phyloP scores from a whole-genome alignment of 257 asterid genomes.

The Nicotiana attenuata region DNA sequence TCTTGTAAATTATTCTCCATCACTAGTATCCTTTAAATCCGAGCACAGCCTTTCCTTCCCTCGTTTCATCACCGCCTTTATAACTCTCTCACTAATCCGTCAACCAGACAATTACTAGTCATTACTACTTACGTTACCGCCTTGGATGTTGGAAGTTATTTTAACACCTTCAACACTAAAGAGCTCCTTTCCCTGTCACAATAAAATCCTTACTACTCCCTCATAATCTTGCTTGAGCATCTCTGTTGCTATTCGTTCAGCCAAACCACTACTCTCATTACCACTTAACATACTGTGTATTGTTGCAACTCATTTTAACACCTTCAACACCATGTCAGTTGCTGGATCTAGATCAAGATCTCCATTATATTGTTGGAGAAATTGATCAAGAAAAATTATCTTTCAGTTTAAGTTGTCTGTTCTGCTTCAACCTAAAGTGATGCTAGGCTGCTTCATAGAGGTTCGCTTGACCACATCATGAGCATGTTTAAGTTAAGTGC shows the following conservation, averaged over 20 bases:
- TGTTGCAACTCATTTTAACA: neutral
- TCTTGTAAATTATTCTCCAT: neutral
- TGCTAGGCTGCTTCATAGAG: neutral
- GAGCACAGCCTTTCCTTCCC: neutral
- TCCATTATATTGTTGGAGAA: neutral
- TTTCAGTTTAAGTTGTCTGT: neutral
- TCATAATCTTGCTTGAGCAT: neutral
- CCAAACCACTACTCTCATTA: neutral
- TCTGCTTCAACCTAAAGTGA: neutral
- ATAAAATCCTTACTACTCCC: neutral
- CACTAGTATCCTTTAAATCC: neutral
- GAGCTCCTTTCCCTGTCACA: neutral
- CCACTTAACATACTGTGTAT: neutral
- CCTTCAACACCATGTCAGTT: neutral
- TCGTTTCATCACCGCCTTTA: neutral
- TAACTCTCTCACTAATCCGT: neutral
- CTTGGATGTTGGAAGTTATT: neutral
- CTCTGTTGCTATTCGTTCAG: neutral
- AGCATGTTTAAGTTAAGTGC: neutral
- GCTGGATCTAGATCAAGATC: neutral
- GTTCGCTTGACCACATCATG: neutral
- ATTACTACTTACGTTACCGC: neutral
- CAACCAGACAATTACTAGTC: neutral
- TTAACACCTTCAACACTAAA: neutral
- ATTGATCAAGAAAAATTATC: neutral